Base-by-base conservation (phyloP, 352 stramenopile genomes). In the Globisporangium nodosum region DNA sequence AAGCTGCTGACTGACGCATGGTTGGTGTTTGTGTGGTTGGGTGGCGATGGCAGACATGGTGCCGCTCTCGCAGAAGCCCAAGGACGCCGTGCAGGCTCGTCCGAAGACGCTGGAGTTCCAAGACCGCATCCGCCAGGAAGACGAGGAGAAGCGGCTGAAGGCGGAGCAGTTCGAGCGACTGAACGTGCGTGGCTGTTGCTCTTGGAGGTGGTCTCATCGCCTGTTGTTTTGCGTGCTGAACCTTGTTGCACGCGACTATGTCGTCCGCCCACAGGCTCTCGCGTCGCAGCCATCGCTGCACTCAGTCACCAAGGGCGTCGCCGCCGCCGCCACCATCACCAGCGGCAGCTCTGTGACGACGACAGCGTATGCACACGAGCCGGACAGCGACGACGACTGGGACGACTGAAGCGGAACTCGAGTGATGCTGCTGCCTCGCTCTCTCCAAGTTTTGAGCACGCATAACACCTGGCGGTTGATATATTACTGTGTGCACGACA, bases 311-410 rank as follows among this genome's bases (percentile, higher is more conserved):
- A 72, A 76, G 21, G 65, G 52, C 35, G 60, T 60, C 42, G 54
- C 47, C 35, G 62, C 63, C 31, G 56, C 24, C 3, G 15, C 4
- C 7, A 27, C 1, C 31, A 43, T 48, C 49, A 47, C 42, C 13
- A 16, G 30, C 3, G 27, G 43, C 30, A 57, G 39, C 39, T 27
- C 12, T 12, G 35, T 46, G 11, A 52, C 52, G 13, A 31, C 58
- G 54, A 54, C 66, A 52, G 43, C 45, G 24, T 27, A 27, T 31
- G 45, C 40, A 18, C 60, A 76, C 13, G 69, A 70, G n/a, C 45
- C 53, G n/a, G 74, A 92, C 52, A 89, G 81, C 54, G 84, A 92
- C 48, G 80, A 92, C 39, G 84, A 91, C 54, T 94, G 84, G 84
- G 84, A 93, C 55, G 81, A 94, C 59, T 94, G 61, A 85, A 47